Base-by-base conservation (phyloP, 768 basidiomycete genomes). In the Cystobasidium tubakii region DNA sequence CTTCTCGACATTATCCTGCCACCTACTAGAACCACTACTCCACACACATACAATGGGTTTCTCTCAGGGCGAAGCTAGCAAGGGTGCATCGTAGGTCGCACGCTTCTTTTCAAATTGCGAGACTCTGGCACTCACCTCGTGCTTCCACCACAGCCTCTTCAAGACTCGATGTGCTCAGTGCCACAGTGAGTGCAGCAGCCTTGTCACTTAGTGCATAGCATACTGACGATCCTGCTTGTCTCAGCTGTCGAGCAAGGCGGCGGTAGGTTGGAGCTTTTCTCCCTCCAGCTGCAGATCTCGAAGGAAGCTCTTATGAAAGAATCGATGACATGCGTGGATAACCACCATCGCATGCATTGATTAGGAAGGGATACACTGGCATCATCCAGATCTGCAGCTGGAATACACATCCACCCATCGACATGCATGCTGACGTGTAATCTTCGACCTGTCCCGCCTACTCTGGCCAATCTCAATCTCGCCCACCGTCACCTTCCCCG, bases 111-210 rank as follows among this genome's bases (percentile, higher is more conserved):
- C 7, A 15, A 50, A n/a, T 3, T 50, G 7, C 46, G 3, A 21
- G 9, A 6, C 15, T 39, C 9, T 50, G 46, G 7, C 12, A 19
- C 46, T 50, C 46, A 50, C n/a, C 46, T 3, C 21, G 39, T 39
- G 7, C 39, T 6, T 39, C 39, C 85, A 81, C 27, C 57, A 23
- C 63, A 65, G 63, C 42, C 89, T 95, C 82, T 97, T 97, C 89
- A 95, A 93, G 85, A 93, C 80, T 76, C 78, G 81, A 78, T 81
- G 81, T 66, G 81, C 81, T 75, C 66, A 96, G 81, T 97, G 94
- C 84, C 94, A 97, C 82, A 96, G 46, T 50, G 46, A 50, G 46
- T 39, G 39, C 39, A 39, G 39, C 39, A 39, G 39, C 7, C 39
- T 6, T 39, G 39, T n/a, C n/a, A n/a, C n/a, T n/a, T n/a, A n/a